Base-by-base conservation (phyloP, 805 yeast genomes). In the Clavispora santaluciae region DNA sequence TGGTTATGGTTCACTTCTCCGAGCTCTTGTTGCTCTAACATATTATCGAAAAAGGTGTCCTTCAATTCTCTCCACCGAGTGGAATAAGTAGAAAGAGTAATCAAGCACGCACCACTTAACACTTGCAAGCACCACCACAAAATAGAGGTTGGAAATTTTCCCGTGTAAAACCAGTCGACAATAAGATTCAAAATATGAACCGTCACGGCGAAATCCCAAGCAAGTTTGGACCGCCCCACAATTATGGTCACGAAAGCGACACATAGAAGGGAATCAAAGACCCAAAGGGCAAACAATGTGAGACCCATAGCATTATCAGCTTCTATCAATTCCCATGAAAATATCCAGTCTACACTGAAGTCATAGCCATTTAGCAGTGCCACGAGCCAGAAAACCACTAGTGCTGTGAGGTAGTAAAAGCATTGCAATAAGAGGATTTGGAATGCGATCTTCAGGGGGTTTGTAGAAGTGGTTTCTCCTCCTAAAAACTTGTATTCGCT, bases 201-300 rank as follows among this genome's bases (percentile, higher is more conserved):
- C 0, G 99, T 93, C n/a, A 91, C 57, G 9, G 96, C 96, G 66
- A 93, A 91, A 63, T 91, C 99, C 85, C 96, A 85, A 0, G 97
- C 98, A 37, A 91, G 67, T 60, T 91, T 93, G 31, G 95, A 85
- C 42, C 98, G 71, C 0, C 98, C 96, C 10, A 91, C 96, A 21
- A 91, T 80, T 2, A 90, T 63, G 1, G 95, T 87, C 56, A 91
- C 80, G 56, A 87, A 88, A 9, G 87, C 61, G 1, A 89, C 96
- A 50, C 95, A 83, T 30, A 93, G 67, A 33, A 93, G 70, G 0
- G 96, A 73, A 58, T 86, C 95, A 37, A 88, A 60, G 12, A 91
- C 66, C 98, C 98, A 91, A 42, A 90, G 61, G 6, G 77, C 59
- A 25, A 83, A 75, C 33, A 91, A 63, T 0, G 86, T 79, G 57